These are phyloP conservation scores for Triadica sebifera DNA, from an alignment of 345 rosid genomes.

Conservation along the genomic window DNA sequence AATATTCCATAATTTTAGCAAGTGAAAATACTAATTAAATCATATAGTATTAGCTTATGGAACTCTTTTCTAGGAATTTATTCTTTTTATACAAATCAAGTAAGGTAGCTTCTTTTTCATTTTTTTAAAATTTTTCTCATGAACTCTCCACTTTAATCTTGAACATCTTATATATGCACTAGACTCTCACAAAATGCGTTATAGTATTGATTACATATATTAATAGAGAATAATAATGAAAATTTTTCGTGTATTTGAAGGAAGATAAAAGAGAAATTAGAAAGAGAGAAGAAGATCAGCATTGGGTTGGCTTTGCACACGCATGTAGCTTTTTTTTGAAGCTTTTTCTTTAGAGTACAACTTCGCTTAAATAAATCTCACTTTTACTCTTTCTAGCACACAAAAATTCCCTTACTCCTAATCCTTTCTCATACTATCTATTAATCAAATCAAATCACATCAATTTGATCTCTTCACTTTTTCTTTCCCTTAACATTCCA, in stretches of 20 bases:
- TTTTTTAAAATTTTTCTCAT: too few relatives aligned
- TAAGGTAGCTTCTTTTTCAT: too few relatives aligned
- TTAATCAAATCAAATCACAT: conserved; percentile 17
- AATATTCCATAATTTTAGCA: too few relatives aligned
- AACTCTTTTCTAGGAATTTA: too few relatives aligned
- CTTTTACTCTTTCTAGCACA: conserved; percentile 18
- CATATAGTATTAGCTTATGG: too few relatives aligned
- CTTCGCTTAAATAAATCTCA: conserved; percentile 19
- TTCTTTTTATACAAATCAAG: too few relatives aligned
- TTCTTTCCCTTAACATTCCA: conserved; percentile 8
- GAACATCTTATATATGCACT: too few relatives aligned
- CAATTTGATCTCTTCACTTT: not conserved
- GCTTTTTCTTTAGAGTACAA: not conserved
- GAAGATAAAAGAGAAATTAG: conserved; percentile 10
- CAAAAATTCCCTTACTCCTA: conserved; percentile 4
- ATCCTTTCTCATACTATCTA: not conserved
- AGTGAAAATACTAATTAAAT: too few relatives aligned
- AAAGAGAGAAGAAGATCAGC: conserved; percentile 18
- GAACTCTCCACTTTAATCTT: too few relatives aligned
- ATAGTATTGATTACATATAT: not conserved
- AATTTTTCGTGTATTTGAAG: conserved; percentile 36
- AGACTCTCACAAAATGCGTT: too few relatives aligned
- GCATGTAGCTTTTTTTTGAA: conserved; percentile 2
- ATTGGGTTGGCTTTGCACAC: not conserved
- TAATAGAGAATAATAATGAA: conserved; percentile 15